Percentiles rank a stretch among this genome's conserved stretches.
These are phyloP conservation scores for Blastomyces gilchristii DNA, from an alignment of 2,329 filamentous ascomycete species.

Conservation along the genomic window DNA sequence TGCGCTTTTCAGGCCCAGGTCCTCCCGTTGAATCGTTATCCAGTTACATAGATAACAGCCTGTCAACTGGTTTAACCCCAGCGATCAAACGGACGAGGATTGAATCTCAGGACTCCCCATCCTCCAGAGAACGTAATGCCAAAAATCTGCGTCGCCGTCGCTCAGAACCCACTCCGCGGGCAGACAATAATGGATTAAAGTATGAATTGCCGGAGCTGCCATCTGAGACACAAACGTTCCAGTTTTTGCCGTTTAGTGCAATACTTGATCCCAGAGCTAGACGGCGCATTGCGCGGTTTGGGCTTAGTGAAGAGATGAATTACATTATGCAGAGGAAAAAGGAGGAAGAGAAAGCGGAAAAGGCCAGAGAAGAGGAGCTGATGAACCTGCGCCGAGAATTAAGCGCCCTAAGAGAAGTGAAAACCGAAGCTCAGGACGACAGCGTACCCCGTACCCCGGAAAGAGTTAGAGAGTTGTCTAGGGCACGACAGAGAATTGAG, in stretches of 20 bases:
- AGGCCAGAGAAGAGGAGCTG: constrained; percentile 25
- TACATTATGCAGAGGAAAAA: constrained; percentile 33
- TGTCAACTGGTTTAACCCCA: constrained; percentile 38
- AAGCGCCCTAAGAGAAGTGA: constrained; percentile 17
- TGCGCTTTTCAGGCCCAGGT: constrained; percentile 39
- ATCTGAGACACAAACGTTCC: constrained; percentile 8
- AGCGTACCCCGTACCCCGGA: constrained; percentile 20
- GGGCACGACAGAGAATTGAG: constrained; percentile 12
- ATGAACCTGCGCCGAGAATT: constrained; percentile 21
- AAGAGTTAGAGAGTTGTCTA: neutral
- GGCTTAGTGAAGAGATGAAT: constrained; percentile 40
- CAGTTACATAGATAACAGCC: constrained; percentile 5
- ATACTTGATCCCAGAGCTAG: constrained; percentile 34
- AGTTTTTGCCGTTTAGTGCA: constrained; percentile 36
- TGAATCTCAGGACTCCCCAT: constrained; percentile 15
- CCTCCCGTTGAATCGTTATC: constrained; percentile 16
- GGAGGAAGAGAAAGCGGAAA: constrained; percentile 18
- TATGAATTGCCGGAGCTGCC: constrained; percentile 4
- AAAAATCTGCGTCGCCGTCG: constrained; percentile 20
- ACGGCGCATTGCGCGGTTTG: constrained; percentile 35
- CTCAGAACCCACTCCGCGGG: constrained; percentile 26
- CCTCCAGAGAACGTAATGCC: constrained; percentile 14
- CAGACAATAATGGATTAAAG: constrained; percentile 12
- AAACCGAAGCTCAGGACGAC: constrained; percentile 16
- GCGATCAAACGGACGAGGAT: constrained; percentile 31